A percentile compares a stretch with the other conserved stretches of the same genome.
Evolutionary conservation across 371 early-diverging fungal species (phyloP).

Genomic region (Mortierella sp.): DNA sequence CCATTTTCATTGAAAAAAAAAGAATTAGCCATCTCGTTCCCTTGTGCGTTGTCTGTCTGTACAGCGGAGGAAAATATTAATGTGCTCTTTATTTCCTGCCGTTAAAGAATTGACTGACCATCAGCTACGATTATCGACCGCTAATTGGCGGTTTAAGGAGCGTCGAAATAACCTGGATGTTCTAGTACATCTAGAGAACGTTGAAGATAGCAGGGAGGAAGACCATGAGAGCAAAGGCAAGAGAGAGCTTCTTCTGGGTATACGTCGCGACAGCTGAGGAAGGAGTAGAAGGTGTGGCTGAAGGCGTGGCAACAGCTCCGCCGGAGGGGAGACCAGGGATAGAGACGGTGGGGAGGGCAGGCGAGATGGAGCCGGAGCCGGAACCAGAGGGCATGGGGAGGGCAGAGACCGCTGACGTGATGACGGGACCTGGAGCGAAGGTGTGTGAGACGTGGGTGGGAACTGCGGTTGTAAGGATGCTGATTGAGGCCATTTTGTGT

Average conservation of each 20-base stretch:
- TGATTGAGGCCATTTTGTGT: not conserved
- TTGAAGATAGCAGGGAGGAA: conserved; percentile 3
- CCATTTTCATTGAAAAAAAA: conserved; percentile 1
- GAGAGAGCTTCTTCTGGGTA: not conserved
- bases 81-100: not conserved
- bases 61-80: not conserved
- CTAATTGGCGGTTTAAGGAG: no score
- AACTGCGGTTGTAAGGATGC: not conserved
- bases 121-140: no score
- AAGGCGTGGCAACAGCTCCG: not conserved
- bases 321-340: not conserved
- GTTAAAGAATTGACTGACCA: no score
- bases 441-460: not conserved
- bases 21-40: not conserved
- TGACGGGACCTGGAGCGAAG: not conserved
- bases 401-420: not conserved
- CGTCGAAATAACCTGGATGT: no score
- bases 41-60: not conserved
- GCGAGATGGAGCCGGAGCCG: not conserved
- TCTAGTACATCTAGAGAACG: not conserved
- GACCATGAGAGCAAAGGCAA: not conserved
- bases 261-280: not conserved
- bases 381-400: not conserved
- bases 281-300: not conserved
- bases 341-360: not conserved